phyloP scores from a whole-genome alignment of 805 yeast genomes.

The Candida boleticola region DNA sequence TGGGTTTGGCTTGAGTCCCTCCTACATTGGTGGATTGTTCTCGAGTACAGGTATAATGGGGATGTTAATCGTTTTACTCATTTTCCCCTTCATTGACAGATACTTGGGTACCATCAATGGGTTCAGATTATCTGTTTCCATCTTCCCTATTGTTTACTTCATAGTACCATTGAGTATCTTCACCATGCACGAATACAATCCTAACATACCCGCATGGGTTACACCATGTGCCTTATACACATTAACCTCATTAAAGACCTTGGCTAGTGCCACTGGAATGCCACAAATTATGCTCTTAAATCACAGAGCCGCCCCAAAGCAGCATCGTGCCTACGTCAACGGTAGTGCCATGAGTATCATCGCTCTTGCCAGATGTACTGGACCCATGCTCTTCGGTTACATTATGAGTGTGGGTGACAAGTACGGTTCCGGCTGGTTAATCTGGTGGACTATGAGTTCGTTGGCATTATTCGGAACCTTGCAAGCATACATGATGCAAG shows the following conservation, averaged over 20 bases:
- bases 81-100: slow-evolving; percentile 35
- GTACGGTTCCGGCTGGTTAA: slow-evolving; percentile 23
- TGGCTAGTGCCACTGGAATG: slow-evolving; percentile 34
- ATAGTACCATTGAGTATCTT: slow-evolving; percentile 30
- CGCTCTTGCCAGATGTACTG: slow-evolving; percentile 31
- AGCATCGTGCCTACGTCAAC: slow-evolving; percentile 36
- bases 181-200: slow-evolving; percentile 27
- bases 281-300: slow-evolving; percentile 34
- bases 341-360: slow-evolving; percentile 31
- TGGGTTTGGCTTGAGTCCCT: slow-evolving; percentile 33
- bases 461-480: slow-evolving; percentile 27
- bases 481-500: slow-evolving; percentile 27
- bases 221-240: slow-evolving; percentile 25
- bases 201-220: slow-evolving; percentile 26
- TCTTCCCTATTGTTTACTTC: slow-evolving; percentile 33
- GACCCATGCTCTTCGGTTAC: slow-evolving; percentile 34
- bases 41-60: slow-evolving; percentile 38
- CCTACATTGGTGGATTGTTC: slow-evolving; percentile 33
- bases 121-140: slow-evolving; percentile 27
- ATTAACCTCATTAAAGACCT: slow-evolving; percentile 29
- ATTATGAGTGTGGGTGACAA: slow-evolving; percentile 32
- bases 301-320: slow-evolving; percentile 33
- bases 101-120: slow-evolving; percentile 29
- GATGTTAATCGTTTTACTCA: slow-evolving; percentile 25
- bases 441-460: slow-evolving; percentile 34